phyloP scores from a whole-genome alignment of 495 filamentous ascomycete genomes.

The Tuber umbilicatum region DNA sequence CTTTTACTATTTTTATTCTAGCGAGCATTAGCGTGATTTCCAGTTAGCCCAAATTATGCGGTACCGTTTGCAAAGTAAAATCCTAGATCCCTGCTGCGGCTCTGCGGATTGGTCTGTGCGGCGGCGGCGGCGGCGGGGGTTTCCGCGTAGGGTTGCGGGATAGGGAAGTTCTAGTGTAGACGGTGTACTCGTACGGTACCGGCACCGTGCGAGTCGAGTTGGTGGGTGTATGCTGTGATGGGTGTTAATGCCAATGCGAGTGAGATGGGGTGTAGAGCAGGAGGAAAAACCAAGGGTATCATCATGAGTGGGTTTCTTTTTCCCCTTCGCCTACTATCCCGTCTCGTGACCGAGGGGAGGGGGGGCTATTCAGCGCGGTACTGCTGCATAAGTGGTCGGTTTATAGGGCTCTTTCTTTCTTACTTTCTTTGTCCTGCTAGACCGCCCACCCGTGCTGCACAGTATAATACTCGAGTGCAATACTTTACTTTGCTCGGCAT shows the following conservation, averaged over 20 bases:
- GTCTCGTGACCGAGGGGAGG: neutral
- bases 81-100: neutral
- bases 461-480: neutral
- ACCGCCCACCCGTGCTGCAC: neutral
- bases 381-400: neutral
- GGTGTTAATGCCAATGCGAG: neutral
- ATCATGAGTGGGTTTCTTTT: neutral
- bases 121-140: neutral
- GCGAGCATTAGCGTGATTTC: too few species aligned
- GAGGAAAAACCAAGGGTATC: neutral
- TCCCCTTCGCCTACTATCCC: neutral
- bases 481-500: neutral
- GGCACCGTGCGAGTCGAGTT: neutral
- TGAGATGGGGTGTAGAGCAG: neutral
- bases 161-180: neutral
- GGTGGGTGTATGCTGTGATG: neutral
- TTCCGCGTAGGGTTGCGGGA: neutral
- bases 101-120: conserved; percentile 1
- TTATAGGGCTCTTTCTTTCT: neutral
- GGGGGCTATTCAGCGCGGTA: too few species aligned
- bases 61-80: neutral
- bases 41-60: too few species aligned
- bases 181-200: too few species aligned
- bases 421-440: neutral
- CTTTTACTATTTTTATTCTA: too few species aligned